Base-by-base conservation (phyloP, 352 stramenopile genomes). In the Elongisporangium prolatum region DNA sequence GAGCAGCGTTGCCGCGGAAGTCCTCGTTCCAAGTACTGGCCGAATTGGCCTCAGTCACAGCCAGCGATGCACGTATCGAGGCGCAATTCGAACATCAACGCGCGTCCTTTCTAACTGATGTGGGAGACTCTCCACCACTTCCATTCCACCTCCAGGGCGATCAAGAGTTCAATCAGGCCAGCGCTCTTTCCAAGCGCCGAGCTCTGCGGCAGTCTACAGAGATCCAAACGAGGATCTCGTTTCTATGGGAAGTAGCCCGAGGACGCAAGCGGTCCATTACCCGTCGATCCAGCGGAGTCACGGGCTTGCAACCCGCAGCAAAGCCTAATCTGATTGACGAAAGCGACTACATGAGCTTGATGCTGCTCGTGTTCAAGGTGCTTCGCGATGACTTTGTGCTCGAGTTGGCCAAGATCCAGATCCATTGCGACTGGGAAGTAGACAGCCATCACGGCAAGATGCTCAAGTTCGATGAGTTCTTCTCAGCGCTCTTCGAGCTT, bases 351-450 rank as follows among this genome's bases (percentile, higher is more conserved):
- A 69, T 80, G 64, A 64, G 72, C 3, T 67, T 91, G 52, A 90
- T 91, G 84, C 59, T 93, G 53, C 64, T 93, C 0, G 69, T 93
- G 47, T 93, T 88, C 69, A 93, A 93, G 53, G 84, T 86, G 10
- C 59, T 93, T 22, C 71, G 84, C 2, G 69, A 84, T 2, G 80
- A 91, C 56, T 93, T 93, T 60, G 75, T 84, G 20, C 57, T 88
- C 10, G 67, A 78, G 13, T 58, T 74, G 13, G 84, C 84, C 0
- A 53, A 80, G 48, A 65, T 65, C 9, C 78, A 93, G 60, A 89
- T 93, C 48, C 71, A 78, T 21, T 88, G 77, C 56, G 84, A 93
- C 73, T 93, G 84, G 84, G 77, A 82, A 49, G 77, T 91, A 13
- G 80, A 93, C 68, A 90, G 79, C 48, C 80, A 81, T 38, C 74